Conservation (phyloP, 2,329 filamentous ascomycete genomes). For the Trichoderma afroharzianum region DNA sequence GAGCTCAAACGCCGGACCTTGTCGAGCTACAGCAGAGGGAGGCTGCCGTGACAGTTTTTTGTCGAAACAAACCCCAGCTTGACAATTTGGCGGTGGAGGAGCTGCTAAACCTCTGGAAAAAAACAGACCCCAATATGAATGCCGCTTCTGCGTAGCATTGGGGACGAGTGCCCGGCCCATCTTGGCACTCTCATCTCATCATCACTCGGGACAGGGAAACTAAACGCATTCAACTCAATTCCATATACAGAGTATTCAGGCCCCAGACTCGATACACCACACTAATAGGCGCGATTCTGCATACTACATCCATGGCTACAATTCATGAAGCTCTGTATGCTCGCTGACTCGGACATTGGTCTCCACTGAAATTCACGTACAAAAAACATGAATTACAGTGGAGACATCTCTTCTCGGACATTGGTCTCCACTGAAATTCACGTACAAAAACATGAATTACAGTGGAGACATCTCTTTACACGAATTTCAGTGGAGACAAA, state of each 20-base stretch:
- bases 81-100: neutral
- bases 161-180: neutral
- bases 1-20: neutral
- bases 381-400: too few species aligned
- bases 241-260: too few species aligned
- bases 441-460: too few species aligned
- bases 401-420: too few species aligned
- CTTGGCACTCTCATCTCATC: neutral
- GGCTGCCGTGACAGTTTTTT: neutral
- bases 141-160: neutral
- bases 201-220: neutral
- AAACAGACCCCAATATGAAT: constrained; percentile 1
- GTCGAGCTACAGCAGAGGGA: neutral
- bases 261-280: neutral
- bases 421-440: too few species aligned
- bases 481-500: too few species aligned
- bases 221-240: neutral
- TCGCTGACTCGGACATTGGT: too few species aligned
- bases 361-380: too few species aligned
- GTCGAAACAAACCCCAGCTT: constrained; percentile 1
- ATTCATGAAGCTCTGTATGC: too few species aligned
- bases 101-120: neutral
- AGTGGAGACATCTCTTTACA: too few species aligned
- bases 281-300: neutral
- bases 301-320: neutral